Base-by-base conservation (phyloP, 148 eudicot species). In the Gaultheria prostrata region DNA sequence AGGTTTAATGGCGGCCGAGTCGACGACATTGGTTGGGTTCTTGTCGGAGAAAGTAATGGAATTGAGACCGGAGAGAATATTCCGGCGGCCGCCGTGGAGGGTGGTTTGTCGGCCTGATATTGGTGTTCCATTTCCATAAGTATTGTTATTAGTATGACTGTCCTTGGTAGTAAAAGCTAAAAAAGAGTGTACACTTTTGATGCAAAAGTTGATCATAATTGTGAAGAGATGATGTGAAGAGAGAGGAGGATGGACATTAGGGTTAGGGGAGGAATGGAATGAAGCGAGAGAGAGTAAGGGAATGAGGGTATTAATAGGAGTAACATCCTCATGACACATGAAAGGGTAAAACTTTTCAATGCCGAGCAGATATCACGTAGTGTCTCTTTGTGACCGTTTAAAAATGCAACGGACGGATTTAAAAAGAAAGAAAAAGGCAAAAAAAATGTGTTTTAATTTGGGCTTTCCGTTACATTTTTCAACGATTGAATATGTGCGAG, bases 151-250 rank as follows among this genome's bases (percentile, higher is more conserved):
- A 53, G 21, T 59, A 2, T 21, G 1, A 0, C 8, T 63, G 0
- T 79, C 82, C 56, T 81, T 81, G 48, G 76, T 0, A 8, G 61
- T 0, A 6, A 79, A 67, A 17, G 32, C 46, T 10, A 85, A 12
- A 30, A 87, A 77, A 56, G 89, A 56, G 75, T 82, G 69, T 61
- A 83, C 49, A 17, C 69, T 87, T 63, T 87, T 84, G 45, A 69
- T 72, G 65, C 67, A 87, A 82, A 84, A 87, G 76, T 20, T 82
- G 30, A 84, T 75, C 84, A 82, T 84, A 30, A 82, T 30, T 76
- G 77, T 76, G 73, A 77, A 39, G 14, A 67, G 14, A 67, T 63
- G n/a, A 11, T 33, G 63, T 46, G 33, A 24, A 30, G 81, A 32
- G 13, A 30, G 46, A 14, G 28, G 14, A 54, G 61, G 76, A 77